Evolutionary conservation across 345 rosid species (phyloP), one percentile per base, ranked within the genome.

Genomic region (Turnera subulata): DNA sequence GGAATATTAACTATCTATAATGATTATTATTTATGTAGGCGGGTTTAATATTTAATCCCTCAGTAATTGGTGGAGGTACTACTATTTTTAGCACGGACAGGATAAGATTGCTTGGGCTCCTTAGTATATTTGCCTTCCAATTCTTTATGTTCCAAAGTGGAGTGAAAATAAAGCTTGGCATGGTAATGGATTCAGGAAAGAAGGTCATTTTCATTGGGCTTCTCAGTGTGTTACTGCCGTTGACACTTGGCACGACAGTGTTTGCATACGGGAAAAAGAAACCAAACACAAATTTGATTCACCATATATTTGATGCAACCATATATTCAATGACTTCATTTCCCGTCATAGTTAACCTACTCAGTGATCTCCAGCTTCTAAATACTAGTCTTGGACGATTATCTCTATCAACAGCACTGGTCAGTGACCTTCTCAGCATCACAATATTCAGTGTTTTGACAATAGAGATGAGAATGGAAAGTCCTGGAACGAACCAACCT

Each of bases 341-440:
- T 47, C 52, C 62, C 17, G 64, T 44, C n/a, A 45, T 72, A 10
- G 25, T 50, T 42, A 16, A 46, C 56, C 57, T 62, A 3, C 63
- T 72, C 42, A 29, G 47, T 5, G 72, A 67, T 11, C 59, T 67
- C 18, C 11, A 49, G 26, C 50, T 67, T 58, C 17, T 40, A 18
- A 72, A 67, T 55, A 56, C 76, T 0, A 58, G 62, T 35, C 58
- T 72, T 4, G 76, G 79, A 10, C 50, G 70, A 21, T 20, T 75
- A 51, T 63, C 56, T 1, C 42, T 75, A 26, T 70, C 73, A 8
- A 52, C 60, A 0, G 76, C 67, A 1, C 37, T 59, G 18, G 22
- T 67, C 8, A 17, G 70, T 40, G 73, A 71, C 6, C 11, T 71
- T 21, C 11, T 58, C 14, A 48, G 50, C 58, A 11, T 62, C 18